Evolutionary conservation across 495 filamentous ascomycete species (phyloP), one percentile per base, ranked within the genome.

Genomic region (Penicillium pulvis): DNA sequence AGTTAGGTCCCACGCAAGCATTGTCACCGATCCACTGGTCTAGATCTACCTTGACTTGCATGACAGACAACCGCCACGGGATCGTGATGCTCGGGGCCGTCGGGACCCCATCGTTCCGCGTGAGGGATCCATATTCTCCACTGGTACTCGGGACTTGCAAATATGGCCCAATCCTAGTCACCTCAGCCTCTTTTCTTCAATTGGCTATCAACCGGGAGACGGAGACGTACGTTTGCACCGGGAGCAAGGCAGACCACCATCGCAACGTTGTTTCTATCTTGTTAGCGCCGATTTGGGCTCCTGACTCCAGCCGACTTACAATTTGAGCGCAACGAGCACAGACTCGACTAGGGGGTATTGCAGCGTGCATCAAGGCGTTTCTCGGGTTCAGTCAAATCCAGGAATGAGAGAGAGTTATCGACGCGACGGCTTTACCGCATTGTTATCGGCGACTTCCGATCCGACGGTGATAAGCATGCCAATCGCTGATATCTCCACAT

Each of bases 261-360:
- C 69, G 56, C 69, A 72, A 51, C 69, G 62, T 66, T 71, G 69
- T 64, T 72, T 72, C 69, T 72, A 55, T 20, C 17, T 12, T 12
- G 33, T 56, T 23, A 49, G 45, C n/a, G 19, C 9, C 19, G 8
- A 10, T 33, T 16, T 20, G 12, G 2, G 12, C 12, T 54, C 1
- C 20, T 8, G 33, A 26, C 28, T 3, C 24, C 17, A 47, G 30
- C 8, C 20, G 33, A 56, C 63, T 55, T 12, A 69, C 69, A 28
- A 69, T 69, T 16, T 55, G 60, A 16, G 69, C 62, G 45, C 69
- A 71, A 23, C 64, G 69, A 56, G 66, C 66, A 64, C 69, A 71
- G 42, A 71, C 69, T 61, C 57, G 63, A 31, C 57, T 47, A 6
- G 60, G 14, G 6, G 47, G 16, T 41, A 19, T 60, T 60, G 66